Conservation (phyloP, 2,329 filamentous ascomycete genomes). For the Alternaria atra region DNA sequence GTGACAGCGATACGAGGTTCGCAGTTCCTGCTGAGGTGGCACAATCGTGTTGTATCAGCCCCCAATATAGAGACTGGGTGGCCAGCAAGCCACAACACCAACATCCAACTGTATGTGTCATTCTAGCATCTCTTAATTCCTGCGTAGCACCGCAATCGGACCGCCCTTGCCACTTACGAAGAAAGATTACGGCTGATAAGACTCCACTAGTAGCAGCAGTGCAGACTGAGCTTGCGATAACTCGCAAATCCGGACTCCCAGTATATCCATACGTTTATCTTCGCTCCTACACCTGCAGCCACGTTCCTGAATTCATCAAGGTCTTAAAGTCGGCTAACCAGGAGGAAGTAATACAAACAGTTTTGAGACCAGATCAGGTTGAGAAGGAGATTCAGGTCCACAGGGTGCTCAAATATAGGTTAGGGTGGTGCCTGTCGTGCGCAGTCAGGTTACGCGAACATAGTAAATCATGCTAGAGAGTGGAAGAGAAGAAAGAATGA, state of each 20-base stretch:
- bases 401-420: slow-evolving; percentile 8
- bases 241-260: neutral
- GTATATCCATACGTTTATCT: slow-evolving; percentile 25
- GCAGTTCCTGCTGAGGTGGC: neutral
- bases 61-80: neutral
- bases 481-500: neutral
- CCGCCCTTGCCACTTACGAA: neutral
- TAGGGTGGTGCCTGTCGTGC: slow-evolving; percentile 18
- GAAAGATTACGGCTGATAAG: slow-evolving; percentile 7
- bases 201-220: neutral
- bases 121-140: neutral
- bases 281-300: slow-evolving; percentile 27
- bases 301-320: slow-evolving; percentile 28
- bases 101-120: slow-evolving; percentile 10
- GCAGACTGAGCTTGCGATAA: neutral
- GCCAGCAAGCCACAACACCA: slow-evolving; percentile 1
- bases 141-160: neutral
- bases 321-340: slow-evolving; percentile 10
- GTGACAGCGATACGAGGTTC: neutral
- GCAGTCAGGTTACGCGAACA: slow-evolving; percentile 4
- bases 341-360: slow-evolving; percentile 9
- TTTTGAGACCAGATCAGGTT: slow-evolving; percentile 6
- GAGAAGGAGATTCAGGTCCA: neutral
- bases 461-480: neutral
- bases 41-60: neutral